Percentiles rank a stretch among this genome's conserved stretches.
phyloP scores from a whole-genome alignment of 2,329 filamentous ascomycete genomes.

The Phialocephala subalpina region DNA sequence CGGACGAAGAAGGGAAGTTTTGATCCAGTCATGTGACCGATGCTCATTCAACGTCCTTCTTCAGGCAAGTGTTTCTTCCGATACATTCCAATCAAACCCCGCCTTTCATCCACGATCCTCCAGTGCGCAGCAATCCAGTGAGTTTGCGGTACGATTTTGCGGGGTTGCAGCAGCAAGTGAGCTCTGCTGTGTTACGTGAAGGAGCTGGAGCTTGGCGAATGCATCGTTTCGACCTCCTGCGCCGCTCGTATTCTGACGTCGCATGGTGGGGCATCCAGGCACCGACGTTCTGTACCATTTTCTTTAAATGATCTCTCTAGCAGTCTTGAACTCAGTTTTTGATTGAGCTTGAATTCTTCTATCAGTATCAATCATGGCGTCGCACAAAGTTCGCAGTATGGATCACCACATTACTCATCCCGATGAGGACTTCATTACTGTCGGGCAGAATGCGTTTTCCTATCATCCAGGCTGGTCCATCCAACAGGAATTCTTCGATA shows the following conservation, averaged over 20 bases:
- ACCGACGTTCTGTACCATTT: constrained; percentile 24
- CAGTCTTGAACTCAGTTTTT: neutral
- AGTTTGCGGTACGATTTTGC: neutral
- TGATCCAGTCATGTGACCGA: neutral
- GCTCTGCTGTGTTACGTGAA: neutral
- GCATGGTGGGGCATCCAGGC: constrained; percentile 23
- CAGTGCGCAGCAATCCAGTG: neutral
- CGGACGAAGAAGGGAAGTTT: neutral
- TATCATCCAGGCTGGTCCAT: constrained; percentile 15
- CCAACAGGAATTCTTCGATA: constrained; percentile 32
- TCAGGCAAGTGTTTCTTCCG: neutral
- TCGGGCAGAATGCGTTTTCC: constrained; percentile 18
- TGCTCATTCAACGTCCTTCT: neutral
- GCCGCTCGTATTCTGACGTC: constrained; percentile 24
- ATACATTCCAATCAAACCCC: neutral
- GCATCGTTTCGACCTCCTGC: constrained; percentile 12
- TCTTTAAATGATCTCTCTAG: neutral
- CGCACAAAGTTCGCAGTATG: too few relatives aligned
- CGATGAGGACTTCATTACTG: constrained; percentile 36
- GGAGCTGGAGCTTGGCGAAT: constrained; percentile 11
- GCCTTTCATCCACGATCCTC: neutral
- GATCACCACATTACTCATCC: constrained; percentile 23
- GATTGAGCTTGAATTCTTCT: constrained; percentile 3
- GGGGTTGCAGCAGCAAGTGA: neutral
- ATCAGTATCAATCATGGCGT: neutral